Base-by-base conservation (phyloP, 257 asterid species). In the Galeopsis tetrahit region DNA sequence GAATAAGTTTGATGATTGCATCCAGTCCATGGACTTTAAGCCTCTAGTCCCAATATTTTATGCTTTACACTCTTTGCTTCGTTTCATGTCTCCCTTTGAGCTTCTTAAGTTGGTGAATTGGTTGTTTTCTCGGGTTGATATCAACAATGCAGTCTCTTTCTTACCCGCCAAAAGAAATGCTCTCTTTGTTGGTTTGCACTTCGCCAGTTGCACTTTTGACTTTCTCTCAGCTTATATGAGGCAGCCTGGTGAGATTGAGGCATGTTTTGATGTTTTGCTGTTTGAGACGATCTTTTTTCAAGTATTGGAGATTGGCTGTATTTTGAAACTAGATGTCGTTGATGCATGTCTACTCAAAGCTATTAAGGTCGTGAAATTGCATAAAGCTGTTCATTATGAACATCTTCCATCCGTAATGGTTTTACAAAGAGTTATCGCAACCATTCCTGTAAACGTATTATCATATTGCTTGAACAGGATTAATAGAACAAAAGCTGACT, bases 261-360 rank as follows among this genome's bases (percentile, higher is more conserved):
- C 77, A 49, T 62, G 67, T 42, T 75, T 77, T 65, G 86, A 88
- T 69, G 77, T 83, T 78, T 42, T 70, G 61, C 79, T 80, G 49
- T 85, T 89, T 43, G 92, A 86, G 82, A 79, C 63, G 75, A 69
- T 84, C 34, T 74, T 84, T 83, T 74, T 58, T 70, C 85, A 79
- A 59, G 82, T 91, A 66, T 63, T 78, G 49, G 88, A 82, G 79
- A 82, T 86, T 66, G 82, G 85, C 74, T 31, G 70, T 57, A 77
- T 36, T 66, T 68, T 80, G 79, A 83, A 85, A 59, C 88, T 85
- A 49, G 93, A 91, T 60, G 77, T 81, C 80, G 91, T 88, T 62
- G 87, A 89, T 83, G 57, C 66, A 21, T 91, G 96, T 78, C 85
- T 91, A 76, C 87, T 89, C 44, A 88, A 89, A 77, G 96, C 96